phyloP scores from a whole-genome alignment of 2,329 filamentous ascomycete genomes.

The Chaetomium olivaceum region DNA sequence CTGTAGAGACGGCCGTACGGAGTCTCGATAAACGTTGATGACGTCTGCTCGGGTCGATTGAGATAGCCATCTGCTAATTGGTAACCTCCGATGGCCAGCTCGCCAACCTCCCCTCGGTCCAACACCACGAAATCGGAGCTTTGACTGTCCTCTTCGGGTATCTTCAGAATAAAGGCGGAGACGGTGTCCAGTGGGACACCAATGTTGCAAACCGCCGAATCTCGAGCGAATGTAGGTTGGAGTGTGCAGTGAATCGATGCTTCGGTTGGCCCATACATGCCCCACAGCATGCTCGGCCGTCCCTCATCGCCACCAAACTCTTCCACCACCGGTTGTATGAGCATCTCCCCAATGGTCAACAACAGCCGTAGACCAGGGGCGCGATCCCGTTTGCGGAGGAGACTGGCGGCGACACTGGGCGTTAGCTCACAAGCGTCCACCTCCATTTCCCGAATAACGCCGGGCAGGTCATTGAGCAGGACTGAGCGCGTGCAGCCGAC shows the following conservation, averaged over 20 bases:
- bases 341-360: constrained; percentile 90
- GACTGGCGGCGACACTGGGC: constrained; percentile 78
- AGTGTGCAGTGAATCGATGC: constrained; percentile 86
- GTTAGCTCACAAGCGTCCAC: constrained; percentile 88
- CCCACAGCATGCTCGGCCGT: constrained; percentile 70
- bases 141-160: constrained; percentile 39
- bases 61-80: constrained; percentile 82
- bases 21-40: constrained; percentile 67
- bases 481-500: constrained; percentile 67
- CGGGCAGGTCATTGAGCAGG: constrained; percentile 74
- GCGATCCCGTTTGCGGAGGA: constrained; percentile 66
- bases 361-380: constrained; percentile 70
- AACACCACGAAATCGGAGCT: constrained; percentile 52
- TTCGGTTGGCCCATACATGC: constrained; percentile 94
- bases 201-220: constrained; percentile 66
- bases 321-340: constrained; percentile 71
- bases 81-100: constrained; percentile 76
- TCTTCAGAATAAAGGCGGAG: constrained; percentile 69
- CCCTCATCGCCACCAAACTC: constrained; percentile 67
- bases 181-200: constrained; percentile 79
- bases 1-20: constrained; percentile 72
- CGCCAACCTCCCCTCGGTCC: constrained; percentile 68
- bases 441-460: constrained; percentile 61
- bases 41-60: constrained; percentile 76
- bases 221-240: constrained; percentile 60